Base-by-base conservation (phyloP, 495 filamentous ascomycete species). In the Geopyxis carbonaria region DNA sequence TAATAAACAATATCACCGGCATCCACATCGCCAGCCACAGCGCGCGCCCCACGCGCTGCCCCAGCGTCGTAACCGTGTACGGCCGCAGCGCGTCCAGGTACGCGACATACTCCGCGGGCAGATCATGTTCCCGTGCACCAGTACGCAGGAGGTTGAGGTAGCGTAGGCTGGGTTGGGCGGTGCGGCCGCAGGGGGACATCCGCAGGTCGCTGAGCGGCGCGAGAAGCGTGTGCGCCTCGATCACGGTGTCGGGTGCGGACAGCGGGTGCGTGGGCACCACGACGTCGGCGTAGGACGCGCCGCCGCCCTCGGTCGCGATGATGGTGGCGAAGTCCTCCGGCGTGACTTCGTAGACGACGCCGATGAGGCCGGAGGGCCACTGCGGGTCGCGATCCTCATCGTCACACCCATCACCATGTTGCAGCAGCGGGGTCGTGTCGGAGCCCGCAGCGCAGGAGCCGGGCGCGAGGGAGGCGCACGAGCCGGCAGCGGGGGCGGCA, bases 261-360 rank as follows among this genome's bases (percentile, higher is more conserved):
- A 36, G 24, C 16, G 9, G 37, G 31, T 50, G 78, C 62, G 58
- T 83, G 92, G 22, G 73, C 66, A 93, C 72, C 0, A 83, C 54
- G n/a, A 89, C 65, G 49, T 93, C 86, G 36, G 75, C 64, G 60
- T 97, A 97, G 10, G 72, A 64, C 9, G 70, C 58, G 6, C 87
- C 86, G 23, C 79, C 84, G 42, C 87, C 87, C 57, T 97, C 89
- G 2, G 83, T 93, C 3, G 76, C 75, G 41, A 95, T 76, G 47
- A 97, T 89, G 38, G 70, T 77, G 2, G 76, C 72, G 54, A 78
- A 97, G 63, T 97, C 89, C 5, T 62, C 51, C 2, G 61, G 56
- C 2, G 83, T 89, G 19, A 95, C 77, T 61, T 94, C 84, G 65
- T 97, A 97, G 23, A 94, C 89, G 15, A 93, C 80, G 30, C 89